A percentile compares a stretch with the other conserved stretches of the same genome.
Evolutionary conservation across 2,329 filamentous ascomycete genomes (phyloP).

Genomic region (Cladosporium sp.): DNA sequence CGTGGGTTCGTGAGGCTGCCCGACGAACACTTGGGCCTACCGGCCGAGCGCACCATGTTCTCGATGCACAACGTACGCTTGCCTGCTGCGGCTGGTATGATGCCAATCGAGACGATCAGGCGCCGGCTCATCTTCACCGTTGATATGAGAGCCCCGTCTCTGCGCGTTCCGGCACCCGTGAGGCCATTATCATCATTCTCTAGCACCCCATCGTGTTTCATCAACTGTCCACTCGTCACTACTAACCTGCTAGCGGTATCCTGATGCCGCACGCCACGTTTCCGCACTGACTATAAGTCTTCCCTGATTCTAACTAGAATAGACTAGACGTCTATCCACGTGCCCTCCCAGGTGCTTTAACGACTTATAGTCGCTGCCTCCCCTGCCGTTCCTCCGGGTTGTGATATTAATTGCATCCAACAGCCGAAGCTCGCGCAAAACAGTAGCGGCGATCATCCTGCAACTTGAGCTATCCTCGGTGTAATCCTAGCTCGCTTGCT

Average conservation of each 20-base stretch:
- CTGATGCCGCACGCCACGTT: constrained; percentile 20
- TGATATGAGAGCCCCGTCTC: not conserved
- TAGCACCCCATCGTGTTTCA: constrained; percentile 18
- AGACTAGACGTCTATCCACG: constrained; percentile 17
- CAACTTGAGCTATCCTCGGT: constrained; percentile 2
- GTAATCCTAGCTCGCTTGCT: constrained; percentile 6
- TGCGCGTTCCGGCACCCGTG: not conserved
- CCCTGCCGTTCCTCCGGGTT: constrained; percentile 17
- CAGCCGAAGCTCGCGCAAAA: constrained; percentile 20
- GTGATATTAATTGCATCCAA: constrained; percentile 19
- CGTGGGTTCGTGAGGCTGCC: constrained; percentile 18
- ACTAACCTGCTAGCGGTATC: constrained; percentile 18
- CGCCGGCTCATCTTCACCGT: constrained; percentile 3
- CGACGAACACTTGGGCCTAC: constrained; percentile 9
- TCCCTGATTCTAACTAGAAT: constrained; percentile 14
- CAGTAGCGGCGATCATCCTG: constrained; percentile 21
- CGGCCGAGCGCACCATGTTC: constrained; percentile 10
- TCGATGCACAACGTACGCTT: constrained; percentile 5
- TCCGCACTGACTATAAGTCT: constrained; percentile 16
- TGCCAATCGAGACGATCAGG: constrained; percentile 5
- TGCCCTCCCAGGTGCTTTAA: constrained; percentile 12
- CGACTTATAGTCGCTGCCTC: constrained; percentile 19
- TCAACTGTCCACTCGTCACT: constrained; percentile 11
- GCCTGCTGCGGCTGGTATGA: constrained; percentile 1
- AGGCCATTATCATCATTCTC: constrained; percentile 7